A percentile compares a stretch with the other conserved stretches of the same genome.
These are phyloP conservation scores for Clonostachys rhizophaga DNA, from an alignment of 2,329 filamentous ascomycete species.

Conservation along the genomic window DNA sequence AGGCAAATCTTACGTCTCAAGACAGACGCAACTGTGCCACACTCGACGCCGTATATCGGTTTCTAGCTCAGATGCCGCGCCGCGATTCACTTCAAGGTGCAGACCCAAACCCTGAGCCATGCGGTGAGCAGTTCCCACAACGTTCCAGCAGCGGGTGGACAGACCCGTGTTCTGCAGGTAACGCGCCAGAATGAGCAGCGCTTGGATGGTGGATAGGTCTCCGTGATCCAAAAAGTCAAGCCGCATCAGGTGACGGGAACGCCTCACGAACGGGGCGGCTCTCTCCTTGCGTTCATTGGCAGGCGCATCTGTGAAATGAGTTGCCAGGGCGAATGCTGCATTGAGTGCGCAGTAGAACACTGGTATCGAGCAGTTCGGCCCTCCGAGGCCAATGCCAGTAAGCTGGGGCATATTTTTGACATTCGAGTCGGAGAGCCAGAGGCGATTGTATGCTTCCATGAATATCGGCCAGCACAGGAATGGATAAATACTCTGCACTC, in stretches of 20 bases:
- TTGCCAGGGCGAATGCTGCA: conserved; percentile 30
- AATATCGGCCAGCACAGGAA: conserved; percentile 20
- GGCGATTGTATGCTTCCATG: conserved; percentile 24
- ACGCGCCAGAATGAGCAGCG: conserved; percentile 25
- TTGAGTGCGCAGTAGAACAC: conserved; percentile 35
- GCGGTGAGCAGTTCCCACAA: neutral
- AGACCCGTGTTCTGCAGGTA: conserved; percentile 31
- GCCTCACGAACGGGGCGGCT: conserved; percentile 17
- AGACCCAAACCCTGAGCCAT: neutral
- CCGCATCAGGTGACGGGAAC: conserved; percentile 20
- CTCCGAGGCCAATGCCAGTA: neutral
- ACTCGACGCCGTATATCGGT: too few relatives aligned
- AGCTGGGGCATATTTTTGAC: conserved; percentile 1
- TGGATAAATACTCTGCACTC: neutral
- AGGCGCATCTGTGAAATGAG: conserved; percentile 25
- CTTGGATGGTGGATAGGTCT: conserved; percentile 28
- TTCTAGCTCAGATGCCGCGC: too few relatives aligned
- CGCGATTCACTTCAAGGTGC: too few relatives aligned
- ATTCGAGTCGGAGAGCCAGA: conserved; percentile 19
- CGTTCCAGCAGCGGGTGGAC: conserved; percentile 19
- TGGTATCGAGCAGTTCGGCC: conserved; percentile 2
- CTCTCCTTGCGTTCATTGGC: conserved; percentile 10
- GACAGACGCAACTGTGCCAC: too few relatives aligned
- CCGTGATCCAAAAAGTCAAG: conserved; percentile 19
- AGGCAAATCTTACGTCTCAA: too few relatives aligned